Base-by-base conservation (phyloP, 352 stramenopile genomes). In the Globisporangium lucens region DNA sequence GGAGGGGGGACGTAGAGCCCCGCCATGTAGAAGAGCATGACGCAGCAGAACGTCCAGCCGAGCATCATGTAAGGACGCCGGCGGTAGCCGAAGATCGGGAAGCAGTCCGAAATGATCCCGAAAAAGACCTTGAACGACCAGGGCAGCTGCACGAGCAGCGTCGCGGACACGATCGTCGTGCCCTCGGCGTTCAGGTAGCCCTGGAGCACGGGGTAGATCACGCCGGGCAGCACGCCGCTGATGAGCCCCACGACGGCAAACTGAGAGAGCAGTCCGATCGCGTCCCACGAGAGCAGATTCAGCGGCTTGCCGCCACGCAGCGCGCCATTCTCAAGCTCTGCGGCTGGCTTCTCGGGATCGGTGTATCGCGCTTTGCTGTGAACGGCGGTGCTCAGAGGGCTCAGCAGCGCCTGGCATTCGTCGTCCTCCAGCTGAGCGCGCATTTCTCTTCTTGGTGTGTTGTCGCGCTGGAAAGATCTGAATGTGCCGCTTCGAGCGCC, bases 111-210 rank as follows among this genome's bases (percentile, higher is more conserved):
- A 24, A 88, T 27, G 38, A 90, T 70, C 30, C 82, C 80, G 35
- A 83, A 67, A 33, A 90, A 83, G n/a, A 88, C 36, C 58, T 89
- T 89, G 63, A 79, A 87, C 3, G 73, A 85, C 78, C 80, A 90
- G 8, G 79, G 75, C 0, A 90, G 47, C n/a, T 85, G 70, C 15
- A 90, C 72, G 12, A 90, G 59, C 49, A 85, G 24, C 3, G 59
- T 76, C 8, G 81, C 81, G 9, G 79, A 86, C 22, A 80, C 72
- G 49, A 87, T 67, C 24, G 74, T 82, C 17, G 78, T 87, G 63
- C 82, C 79, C 68, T 87, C 75, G 10, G 78, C 75, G 30, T 83
- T 85, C 10, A 90, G 64, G 59, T 90, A 90, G 27, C 68, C 71
- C 36, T 88, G 77, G 17, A 89, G 63, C n/a, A 90, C 61, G 0